Evolutionary conservation across 2,329 filamentous ascomycete species (phyloP), one percentile per base, ranked within the genome.

Genomic region (Aspergillus quadrilineatus): DNA sequence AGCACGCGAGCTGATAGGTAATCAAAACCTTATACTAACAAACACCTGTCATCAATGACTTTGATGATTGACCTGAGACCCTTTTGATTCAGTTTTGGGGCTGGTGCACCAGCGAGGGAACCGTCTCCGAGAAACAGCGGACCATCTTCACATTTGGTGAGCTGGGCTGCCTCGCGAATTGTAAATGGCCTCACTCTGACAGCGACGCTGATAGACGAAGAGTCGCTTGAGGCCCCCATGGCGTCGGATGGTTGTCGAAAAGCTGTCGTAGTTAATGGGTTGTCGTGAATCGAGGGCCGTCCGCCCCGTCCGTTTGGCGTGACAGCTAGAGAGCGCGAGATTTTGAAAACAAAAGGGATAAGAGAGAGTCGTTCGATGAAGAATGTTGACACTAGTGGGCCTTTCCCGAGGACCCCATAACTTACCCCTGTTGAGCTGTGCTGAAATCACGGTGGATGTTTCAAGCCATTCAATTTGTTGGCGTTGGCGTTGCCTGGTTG

Each of bases 41-140:
- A 79, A 79, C 94, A 97, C 69, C 90, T 89, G 71, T 97, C 92
- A 70, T 99, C 95, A 52, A 99, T 84, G 17, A 99, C 92, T 76
- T 97, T 97, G 77, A 99, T 89, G 52, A 99, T 92, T 1, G 90
- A 87, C 67, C 92, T 84, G 55, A 99, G 86, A 6, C 95, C 94
- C 68, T 92, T 92, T 65, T 90, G 86, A 59, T 88, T 85, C 32
- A 96, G 82, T 70, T 93, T 96, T 0, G 92, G 92, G 1, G 90
- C 84, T 0, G 93, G 92, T 12, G 84, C 87, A 45, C 85, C 89
- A n/a, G 94, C 94, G 55, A 99, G 82, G 15, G 93, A 97, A 58
- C 94, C 94, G 73, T 99, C 94, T 59, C 94, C 94, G n/a, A 99
- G 84, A 71, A 99, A 99, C 37, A 96, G 75, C 4, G 90, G 92